Evolutionary conservation across 495 filamentous ascomycete genomes (phyloP).

Genomic region (Venustampulla echinocandica): DNA sequence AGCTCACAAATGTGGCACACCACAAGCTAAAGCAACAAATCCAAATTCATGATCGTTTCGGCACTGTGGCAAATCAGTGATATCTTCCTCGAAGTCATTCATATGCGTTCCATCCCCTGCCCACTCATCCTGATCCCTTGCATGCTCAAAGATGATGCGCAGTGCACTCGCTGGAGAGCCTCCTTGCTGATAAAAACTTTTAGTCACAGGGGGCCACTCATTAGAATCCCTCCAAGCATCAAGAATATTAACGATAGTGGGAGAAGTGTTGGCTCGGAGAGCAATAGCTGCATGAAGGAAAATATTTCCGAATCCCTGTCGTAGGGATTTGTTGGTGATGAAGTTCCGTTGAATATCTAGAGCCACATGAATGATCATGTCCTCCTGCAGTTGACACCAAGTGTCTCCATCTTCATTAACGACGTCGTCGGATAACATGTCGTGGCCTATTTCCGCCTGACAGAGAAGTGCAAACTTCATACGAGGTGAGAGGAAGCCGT

Average conservation of each 20-base stretch:
- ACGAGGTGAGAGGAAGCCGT: conserved; percentile 27
- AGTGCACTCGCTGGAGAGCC: conserved; percentile 23
- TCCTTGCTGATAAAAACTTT: conserved; percentile 21
- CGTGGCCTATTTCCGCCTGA: conserved; percentile 1
- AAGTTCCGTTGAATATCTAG: conserved; percentile 25
- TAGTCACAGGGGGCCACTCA: conserved; percentile 23
- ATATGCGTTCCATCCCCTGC: conserved; percentile 23
- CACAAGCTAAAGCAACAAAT: conserved; percentile 27
- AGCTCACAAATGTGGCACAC: conserved; percentile 3
- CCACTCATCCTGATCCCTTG: conserved; percentile 24
- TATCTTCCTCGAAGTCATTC: conserved; percentile 16
- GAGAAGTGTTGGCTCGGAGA: conserved; percentile 15
- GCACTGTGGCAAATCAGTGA: conserved; percentile 21
- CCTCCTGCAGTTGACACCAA: conserved; percentile 1
- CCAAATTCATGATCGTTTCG: conserved; percentile 29
- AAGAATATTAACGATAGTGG: conserved; percentile 21
- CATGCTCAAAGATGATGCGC: conserved; percentile 23
- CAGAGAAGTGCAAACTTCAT: conserved; percentile 25
- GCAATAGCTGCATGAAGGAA: conserved; percentile 21
- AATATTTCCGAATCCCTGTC: conserved; percentile 25
- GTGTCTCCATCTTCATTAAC: conserved; percentile 3
- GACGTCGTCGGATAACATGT: conserved; percentile 4
- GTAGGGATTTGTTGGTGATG: conserved; percentile 25
- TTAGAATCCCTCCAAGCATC: conserved; percentile 15
- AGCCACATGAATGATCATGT: conserved; percentile 14